Evolutionary conservation across 1,284 basidiomycete genomes (phyloP).

Genomic region (Boletus smithii): DNA sequence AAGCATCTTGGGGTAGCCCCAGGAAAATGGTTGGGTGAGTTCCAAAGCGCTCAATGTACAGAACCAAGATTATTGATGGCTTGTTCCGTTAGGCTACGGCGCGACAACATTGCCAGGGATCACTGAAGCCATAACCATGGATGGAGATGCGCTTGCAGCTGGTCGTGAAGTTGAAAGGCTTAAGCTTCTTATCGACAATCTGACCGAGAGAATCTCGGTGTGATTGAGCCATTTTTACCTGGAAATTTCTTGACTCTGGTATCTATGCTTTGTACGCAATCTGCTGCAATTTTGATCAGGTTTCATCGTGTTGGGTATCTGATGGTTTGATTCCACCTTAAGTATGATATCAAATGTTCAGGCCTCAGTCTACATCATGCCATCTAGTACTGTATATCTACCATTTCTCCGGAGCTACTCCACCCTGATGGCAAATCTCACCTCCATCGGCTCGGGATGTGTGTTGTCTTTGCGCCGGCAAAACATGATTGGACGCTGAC

Average conservation of each 20-base stretch:
- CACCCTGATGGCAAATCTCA: no score
- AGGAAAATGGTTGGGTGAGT: constrained; percentile 65
- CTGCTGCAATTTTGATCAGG: no score
- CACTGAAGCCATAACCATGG: constrained; percentile 56
- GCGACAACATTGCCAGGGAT: constrained; percentile 62
- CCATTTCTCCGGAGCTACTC: neutral
- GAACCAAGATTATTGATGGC: constrained; percentile 1
- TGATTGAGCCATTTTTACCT: constrained; percentile 9
- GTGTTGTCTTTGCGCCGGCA: no score
- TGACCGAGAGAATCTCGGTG: constrained; percentile 35
- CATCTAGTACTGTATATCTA: neutral
- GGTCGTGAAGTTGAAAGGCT: constrained; percentile 49
- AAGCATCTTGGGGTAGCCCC: constrained; percentile 72
- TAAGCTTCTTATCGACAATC: constrained; percentile 37
- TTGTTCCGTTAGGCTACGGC: constrained; percentile 47
- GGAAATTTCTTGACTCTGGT: neutral
- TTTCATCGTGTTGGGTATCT: no score
- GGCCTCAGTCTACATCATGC: neutral
- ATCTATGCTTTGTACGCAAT: no score
- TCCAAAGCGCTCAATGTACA: constrained; percentile 8
- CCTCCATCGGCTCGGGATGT: no score
- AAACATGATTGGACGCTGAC: no score
- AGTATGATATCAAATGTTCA: no score
- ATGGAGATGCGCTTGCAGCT: constrained; percentile 44
- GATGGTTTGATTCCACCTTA: no score